A percentile compares a stretch with the other conserved stretches of the same genome.
Conservation (phyloP, 2,329 filamentous ascomycete genomes). For the Neophaeococcomyces mojaviensis region DNA sequence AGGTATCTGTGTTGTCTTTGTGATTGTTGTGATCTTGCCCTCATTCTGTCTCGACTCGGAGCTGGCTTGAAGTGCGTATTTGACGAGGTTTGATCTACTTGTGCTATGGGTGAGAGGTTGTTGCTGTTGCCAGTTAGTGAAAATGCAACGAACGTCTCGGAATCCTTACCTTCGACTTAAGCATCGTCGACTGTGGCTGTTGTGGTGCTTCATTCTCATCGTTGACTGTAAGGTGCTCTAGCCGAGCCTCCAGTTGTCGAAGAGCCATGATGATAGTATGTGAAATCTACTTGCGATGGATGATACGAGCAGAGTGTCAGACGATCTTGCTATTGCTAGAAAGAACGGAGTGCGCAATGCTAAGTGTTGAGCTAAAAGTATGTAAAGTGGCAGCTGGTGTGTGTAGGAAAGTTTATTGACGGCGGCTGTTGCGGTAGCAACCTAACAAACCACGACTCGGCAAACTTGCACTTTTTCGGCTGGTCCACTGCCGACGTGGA, state of each 20-base stretch:
- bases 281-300: background rate
- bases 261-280: slow-evolving; percentile 54
- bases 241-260: slow-evolving; percentile 72
- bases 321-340: slow-evolving; percentile 1
- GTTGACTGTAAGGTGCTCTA: slow-evolving; percentile 82
- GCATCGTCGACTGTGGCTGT: slow-evolving; percentile 45
- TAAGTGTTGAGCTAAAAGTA: too few relatives aligned
- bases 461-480: too few relatives aligned
- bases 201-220: slow-evolving; percentile 70
- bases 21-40: slow-evolving; percentile 46
- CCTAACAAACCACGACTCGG: too few relatives aligned
- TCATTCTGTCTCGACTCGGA: slow-evolving; percentile 53
- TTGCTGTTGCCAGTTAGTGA: background rate
- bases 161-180: slow-evolving; percentile 66
- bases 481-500: too few relatives aligned
- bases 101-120: slow-evolving; percentile 38
- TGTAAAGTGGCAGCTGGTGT: too few relatives aligned
- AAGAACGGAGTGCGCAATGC: too few relatives aligned
- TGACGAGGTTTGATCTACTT: slow-evolving; percentile 74
- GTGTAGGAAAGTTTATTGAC: too few relatives aligned
- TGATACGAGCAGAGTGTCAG: background rate
- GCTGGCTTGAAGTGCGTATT: slow-evolving; percentile 73
- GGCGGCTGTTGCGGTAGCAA: too few relatives aligned
- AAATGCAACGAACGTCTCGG: background rate
- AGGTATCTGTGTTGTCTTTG: slow-evolving; percentile 23